A percentile compares a stretch with the other conserved stretches of the same genome.
Evolutionary conservation across 371 early-diverging fungal species (phyloP).

Genomic region (Apophysomyces trapeziformis): DNA sequence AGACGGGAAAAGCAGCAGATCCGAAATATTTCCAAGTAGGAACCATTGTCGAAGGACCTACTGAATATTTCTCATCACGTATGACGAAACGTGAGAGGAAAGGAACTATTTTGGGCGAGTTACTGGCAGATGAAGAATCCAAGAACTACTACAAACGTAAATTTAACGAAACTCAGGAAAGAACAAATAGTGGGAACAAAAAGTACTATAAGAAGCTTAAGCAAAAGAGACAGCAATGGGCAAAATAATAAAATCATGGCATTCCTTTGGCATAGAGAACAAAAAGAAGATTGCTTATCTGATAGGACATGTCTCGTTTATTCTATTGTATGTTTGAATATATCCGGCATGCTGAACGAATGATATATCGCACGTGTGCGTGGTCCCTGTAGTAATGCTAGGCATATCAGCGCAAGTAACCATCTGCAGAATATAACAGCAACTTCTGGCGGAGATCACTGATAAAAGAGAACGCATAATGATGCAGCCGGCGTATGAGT

Average conservation of each 20-base stretch:
- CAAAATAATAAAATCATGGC: neutral
- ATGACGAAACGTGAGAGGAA: slow-evolving; percentile 86
- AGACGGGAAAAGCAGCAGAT: slow-evolving; percentile 65
- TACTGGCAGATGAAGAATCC: slow-evolving; percentile 77
- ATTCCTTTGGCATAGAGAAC: neutral
- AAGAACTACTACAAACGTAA: slow-evolving; percentile 86
- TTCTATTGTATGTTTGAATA: neutral
- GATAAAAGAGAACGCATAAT: no score
- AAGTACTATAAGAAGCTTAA: slow-evolving; percentile 60
- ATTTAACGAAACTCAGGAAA: slow-evolving; percentile 76
- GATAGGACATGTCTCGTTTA: neutral
- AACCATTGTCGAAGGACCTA: slow-evolving; percentile 86
- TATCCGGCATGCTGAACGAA: no score
- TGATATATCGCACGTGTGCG: no score
- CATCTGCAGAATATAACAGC: no score
- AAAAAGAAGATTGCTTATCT: neutral
- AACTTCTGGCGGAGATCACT: no score
- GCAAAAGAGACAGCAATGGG: slow-evolving; percentile 14
- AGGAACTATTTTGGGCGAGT: slow-evolving; percentile 84
- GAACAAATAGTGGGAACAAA: slow-evolving; percentile 64
- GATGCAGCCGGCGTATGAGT: no score
- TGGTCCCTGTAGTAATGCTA: no score
- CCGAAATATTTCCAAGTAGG: slow-evolving; percentile 96
- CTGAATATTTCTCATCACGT: slow-evolving; percentile 87
- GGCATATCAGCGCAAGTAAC: no score